These are phyloP conservation scores for Purpureocillium takamizusanense DNA, from an alignment of 2,329 filamentous ascomycete genomes.

Conservation along the genomic window DNA sequence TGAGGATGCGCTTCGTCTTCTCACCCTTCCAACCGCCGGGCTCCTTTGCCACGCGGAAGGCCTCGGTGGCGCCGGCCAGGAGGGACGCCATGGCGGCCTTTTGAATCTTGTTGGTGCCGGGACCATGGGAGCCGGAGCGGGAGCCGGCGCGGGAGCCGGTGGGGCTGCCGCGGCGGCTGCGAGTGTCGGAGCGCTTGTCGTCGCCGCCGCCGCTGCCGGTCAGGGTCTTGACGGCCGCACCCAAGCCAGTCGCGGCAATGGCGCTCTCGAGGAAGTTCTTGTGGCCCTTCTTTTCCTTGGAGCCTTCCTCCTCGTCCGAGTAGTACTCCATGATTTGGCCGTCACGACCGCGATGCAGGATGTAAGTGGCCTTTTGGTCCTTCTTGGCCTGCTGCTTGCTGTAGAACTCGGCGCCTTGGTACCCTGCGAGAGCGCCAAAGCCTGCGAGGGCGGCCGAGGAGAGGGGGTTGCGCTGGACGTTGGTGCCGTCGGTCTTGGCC, in stretches of 20 bases:
- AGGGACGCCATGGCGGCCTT: conserved; percentile 88
- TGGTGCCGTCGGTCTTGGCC: conserved; percentile 38
- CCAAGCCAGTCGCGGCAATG: conserved; percentile 52
- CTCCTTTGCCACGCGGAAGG: conserved; percentile 82
- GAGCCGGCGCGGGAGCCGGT: conserved; percentile 40
- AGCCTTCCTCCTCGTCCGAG: conserved; percentile 45
- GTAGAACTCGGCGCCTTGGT: conserved; percentile 54
- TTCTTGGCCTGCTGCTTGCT: conserved; percentile 51
- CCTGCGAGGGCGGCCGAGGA: conserved; percentile 53
- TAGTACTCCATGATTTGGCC: conserved; percentile 46
- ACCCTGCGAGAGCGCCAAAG: conserved; percentile 54
- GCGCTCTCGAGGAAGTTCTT: conserved; percentile 57
- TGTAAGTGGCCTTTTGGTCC: conserved; percentile 43
- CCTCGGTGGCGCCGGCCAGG: conserved; percentile 82
- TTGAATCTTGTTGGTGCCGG: conserved; percentile 52
- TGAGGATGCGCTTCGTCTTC: conserved; percentile 86
- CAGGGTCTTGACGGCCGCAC: conserved; percentile 50
- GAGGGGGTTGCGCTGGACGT: conserved; percentile 49
- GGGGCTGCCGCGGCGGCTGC: conserved; percentile 38
- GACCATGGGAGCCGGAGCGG: conserved; percentile 43
- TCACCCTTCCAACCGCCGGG: conserved; percentile 83
- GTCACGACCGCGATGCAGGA: conserved; percentile 45
- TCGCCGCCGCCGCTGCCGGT: conserved; percentile 39
- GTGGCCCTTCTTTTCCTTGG: conserved; percentile 49
- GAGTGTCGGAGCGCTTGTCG: conserved; percentile 28